Conservation (phyloP, 2,329 filamentous ascomycete genomes). For the Claviceps sp. region DNA sequence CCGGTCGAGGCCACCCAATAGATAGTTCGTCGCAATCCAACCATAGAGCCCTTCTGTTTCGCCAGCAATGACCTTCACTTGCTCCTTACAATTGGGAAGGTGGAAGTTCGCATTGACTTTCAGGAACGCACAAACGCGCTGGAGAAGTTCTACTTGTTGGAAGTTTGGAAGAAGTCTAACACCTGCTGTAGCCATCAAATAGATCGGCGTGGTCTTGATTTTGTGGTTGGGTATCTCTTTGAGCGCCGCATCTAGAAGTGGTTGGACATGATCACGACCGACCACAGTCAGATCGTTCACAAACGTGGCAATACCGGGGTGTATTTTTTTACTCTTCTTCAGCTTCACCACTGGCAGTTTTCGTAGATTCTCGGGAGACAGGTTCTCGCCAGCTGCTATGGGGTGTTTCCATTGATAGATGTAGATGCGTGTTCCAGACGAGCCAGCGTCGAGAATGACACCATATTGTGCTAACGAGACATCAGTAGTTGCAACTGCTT, state of each 20-base stretch:
- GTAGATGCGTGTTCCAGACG: slow-evolving; percentile 89
- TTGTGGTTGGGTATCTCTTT: slow-evolving; percentile 63
- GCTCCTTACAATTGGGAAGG: slow-evolving; percentile 76
- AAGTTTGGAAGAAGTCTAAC: slow-evolving; percentile 71
- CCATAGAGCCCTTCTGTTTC: slow-evolving; percentile 94
- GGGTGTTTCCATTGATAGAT: slow-evolving; percentile 89
- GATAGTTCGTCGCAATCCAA: slow-evolving; percentile 94
- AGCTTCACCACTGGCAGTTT: slow-evolving; percentile 70
- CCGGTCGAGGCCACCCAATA: slow-evolving; percentile 79
- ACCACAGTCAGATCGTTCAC: slow-evolving; percentile 63
- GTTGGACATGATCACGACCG: slow-evolving; percentile 67
- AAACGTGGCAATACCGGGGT: slow-evolving; percentile 86
- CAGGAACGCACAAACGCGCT: slow-evolving; percentile 73
- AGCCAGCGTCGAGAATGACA: slow-evolving; percentile 93
- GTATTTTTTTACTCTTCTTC: slow-evolving; percentile 84
- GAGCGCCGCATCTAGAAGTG: slow-evolving; percentile 70
- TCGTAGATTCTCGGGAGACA: slow-evolving; percentile 30
- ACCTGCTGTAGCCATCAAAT: slow-evolving; percentile 88
- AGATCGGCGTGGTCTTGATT: slow-evolving; percentile 76
- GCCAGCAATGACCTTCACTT: slow-evolving; percentile 89
- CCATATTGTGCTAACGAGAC: slow-evolving; percentile 54
- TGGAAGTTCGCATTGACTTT: slow-evolving; percentile 64
- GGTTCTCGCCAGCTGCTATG: slow-evolving; percentile 45
- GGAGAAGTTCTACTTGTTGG: slow-evolving; percentile 60
- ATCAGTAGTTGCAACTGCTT: neutral